Conservation (phyloP, 1,139 yeast species). For the Arxiozyma telluris region DNA sequence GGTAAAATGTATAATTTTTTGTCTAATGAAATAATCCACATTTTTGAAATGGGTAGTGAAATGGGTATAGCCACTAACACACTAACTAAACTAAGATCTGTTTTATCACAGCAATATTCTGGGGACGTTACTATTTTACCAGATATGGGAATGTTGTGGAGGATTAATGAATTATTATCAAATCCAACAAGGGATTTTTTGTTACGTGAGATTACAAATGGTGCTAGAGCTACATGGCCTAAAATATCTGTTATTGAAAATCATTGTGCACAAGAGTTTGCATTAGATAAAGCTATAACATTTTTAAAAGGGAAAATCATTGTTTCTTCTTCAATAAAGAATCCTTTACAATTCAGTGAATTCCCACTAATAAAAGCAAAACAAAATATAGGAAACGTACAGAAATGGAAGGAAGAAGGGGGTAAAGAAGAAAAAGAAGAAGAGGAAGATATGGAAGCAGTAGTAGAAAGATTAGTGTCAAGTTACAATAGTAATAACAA, state of each 20-base stretch:
- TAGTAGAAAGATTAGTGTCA: background rate
- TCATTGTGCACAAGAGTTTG: slow-evolving; percentile 84
- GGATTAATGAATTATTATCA: slow-evolving; percentile 54
- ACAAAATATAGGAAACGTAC: background rate
- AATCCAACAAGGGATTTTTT: slow-evolving; percentile 78
- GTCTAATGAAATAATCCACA: slow-evolving; percentile 69
- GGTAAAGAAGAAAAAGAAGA: slow-evolving; percentile 1
- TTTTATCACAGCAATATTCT: slow-evolving; percentile 76
- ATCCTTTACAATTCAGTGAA: slow-evolving; percentile 25
- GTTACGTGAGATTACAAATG: slow-evolving; percentile 63
- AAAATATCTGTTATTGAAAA: slow-evolving; percentile 73
- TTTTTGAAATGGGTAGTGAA: slow-evolving; percentile 62
- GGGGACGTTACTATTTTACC: slow-evolving; percentile 94
- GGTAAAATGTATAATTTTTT: slow-evolving; percentile 52
- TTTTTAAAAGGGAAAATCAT: slow-evolving; percentile 58
- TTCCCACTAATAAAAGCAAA: slow-evolving; percentile 14
- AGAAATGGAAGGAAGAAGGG: background rate
- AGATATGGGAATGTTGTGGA: slow-evolving; percentile 47
- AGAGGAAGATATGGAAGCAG: background rate
- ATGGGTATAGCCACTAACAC: slow-evolving; percentile 67
- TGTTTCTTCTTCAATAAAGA: slow-evolving; percentile 27
- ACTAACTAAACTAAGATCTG: slow-evolving; percentile 63
- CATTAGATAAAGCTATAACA: slow-evolving; percentile 71
- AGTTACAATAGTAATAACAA: background rate
- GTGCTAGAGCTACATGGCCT: slow-evolving; percentile 93